phyloP scores from a whole-genome alignment of 345 rosid species.

The Sisymbrium irio region DNA sequence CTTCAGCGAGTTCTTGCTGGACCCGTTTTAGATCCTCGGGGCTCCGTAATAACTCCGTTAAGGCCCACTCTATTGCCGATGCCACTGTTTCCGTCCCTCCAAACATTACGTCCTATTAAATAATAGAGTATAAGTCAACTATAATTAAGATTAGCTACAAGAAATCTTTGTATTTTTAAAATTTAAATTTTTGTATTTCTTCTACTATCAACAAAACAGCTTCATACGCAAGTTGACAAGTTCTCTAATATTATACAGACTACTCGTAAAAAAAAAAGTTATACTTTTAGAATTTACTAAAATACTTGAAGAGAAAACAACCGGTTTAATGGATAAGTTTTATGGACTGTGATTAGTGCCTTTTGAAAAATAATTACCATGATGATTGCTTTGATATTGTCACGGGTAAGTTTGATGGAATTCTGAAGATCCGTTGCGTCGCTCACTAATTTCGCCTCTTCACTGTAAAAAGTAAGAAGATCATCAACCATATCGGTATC shows the following conservation, averaged over 20 bases:
- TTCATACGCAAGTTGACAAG: neutral
- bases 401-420: conserved; percentile 64
- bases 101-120: conserved; percentile 88
- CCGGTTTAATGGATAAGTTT: neutral
- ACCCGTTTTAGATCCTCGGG: conserved; percentile 71
- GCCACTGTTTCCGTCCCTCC: conserved; percentile 99
- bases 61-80: conserved; percentile 89
- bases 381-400: conserved; percentile 90
- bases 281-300: too few relatives aligned
- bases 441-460: conserved; percentile 51
- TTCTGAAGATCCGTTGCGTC: conserved; percentile 66
- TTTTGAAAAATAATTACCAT: conserved; percentile 51
- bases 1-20: conserved; percentile 75
- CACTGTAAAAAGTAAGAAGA: conserved; percentile 71
- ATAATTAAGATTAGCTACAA: neutral
- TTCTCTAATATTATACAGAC: neutral
- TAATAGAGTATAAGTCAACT: neutral
- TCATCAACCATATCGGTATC: conserved; percentile 91
- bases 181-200: neutral
- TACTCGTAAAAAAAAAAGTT: neutral
- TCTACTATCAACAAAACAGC: neutral
- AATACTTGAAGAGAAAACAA: neutral
- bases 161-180: neutral
- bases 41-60: conserved; percentile 75
- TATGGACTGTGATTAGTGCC: neutral